phyloP scores from a whole-genome alignment of 2,329 filamentous ascomycete species.

The Lachnellula hyalina region DNA sequence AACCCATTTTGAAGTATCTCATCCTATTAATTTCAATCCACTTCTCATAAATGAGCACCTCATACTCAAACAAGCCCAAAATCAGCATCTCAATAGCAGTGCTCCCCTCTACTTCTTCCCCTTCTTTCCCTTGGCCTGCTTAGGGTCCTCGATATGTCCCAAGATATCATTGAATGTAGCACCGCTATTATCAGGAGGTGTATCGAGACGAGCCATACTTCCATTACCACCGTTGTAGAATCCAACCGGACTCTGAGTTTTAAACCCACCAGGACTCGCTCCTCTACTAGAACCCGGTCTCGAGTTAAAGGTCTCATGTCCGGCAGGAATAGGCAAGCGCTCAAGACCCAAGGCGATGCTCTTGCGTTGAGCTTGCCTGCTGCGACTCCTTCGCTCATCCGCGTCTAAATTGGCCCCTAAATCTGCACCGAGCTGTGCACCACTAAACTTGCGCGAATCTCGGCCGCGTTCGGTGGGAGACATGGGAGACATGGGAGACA shows the following conservation, averaged over 20 bases:
- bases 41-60: too few species aligned
- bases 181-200: neutral
- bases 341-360: slow-evolving; percentile 29
- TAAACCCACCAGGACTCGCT: slow-evolving; percentile 1
- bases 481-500: neutral
- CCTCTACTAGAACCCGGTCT: slow-evolving; percentile 1
- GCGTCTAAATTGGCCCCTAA: neutral
- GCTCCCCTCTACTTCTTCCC: neutral
- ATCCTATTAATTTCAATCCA: too few species aligned
- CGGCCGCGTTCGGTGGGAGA: neutral
- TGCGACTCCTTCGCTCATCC: slow-evolving; percentile 4
- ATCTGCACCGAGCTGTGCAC: neutral
- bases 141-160: neutral
- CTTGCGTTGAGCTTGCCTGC: slow-evolving; percentile 18
- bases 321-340: slow-evolving; percentile 21
- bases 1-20: too few species aligned
- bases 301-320: neutral
- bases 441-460: neutral
- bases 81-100: too few species aligned
- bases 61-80: too few species aligned
- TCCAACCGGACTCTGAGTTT: neutral
- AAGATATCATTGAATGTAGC: slow-evolving; percentile 3
- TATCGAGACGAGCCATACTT: neutral
- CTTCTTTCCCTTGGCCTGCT: neutral
- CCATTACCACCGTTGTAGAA: neutral